Evolutionary conservation across 345 rosid species (phyloP), one percentile per base, ranked within the genome.

Genomic region (Dovyalis caffra): DNA sequence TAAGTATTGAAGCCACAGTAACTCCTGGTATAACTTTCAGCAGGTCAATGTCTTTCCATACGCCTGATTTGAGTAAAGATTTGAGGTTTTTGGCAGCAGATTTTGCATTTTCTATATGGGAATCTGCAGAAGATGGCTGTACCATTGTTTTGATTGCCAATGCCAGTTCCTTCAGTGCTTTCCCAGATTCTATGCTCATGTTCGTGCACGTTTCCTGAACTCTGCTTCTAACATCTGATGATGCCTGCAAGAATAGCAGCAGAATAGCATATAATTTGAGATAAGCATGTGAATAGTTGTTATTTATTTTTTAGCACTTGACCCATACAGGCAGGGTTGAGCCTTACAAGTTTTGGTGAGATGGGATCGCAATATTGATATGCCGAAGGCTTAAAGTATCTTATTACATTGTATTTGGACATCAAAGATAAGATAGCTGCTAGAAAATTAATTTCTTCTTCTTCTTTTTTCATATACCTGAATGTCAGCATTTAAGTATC

Each of bases 91-190:
- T 83, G 14, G 74, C 74, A 0, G 89, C 87, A 4, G 75, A 75
- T 75, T 71, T 82, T 37, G 91, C 77, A 10, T 85, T 86, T 29
- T 80, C 79, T 23, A 88, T 58, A 83, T 86, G 92, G 33, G 65
- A 15, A 72, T 79, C 78, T n/a, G 83, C 76, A 8, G 81, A 71
- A 61, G 76, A 69, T 68, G 89, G 85, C 47, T 21, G 75, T 10
- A 58, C 83, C 91, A 88, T 91, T 66, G 72, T 84, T 79, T 75
- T 83, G 61, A 86, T 47, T 29, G 91, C 83, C 35, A 28, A 15
- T 21, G 95, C 81, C 70, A 91, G 69, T 78, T 89, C 91, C 77
- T 84, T 88, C 49, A 90, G 64, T 56, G 92, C 88, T 68, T 76
- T 83, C 20, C 89, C 90, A 0, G 83, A 85, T 66, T 89, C 93